Base-by-base conservation (phyloP, 2,329 filamentous ascomycete species). In the Paecilomyces dactylethromorphus region DNA sequence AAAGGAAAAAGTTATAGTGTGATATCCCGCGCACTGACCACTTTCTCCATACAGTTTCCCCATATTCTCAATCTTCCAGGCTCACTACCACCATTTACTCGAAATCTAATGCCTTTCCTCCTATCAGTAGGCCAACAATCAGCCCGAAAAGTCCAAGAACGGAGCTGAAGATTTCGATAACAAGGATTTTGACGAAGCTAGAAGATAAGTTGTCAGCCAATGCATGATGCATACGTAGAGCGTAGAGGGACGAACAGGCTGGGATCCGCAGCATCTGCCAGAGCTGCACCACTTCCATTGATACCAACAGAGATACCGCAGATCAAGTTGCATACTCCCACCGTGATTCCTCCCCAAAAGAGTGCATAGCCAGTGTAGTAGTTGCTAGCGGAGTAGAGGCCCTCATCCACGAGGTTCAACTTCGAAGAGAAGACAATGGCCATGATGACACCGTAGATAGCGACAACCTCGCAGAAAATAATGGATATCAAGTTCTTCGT, bases 361-460 rank as follows among this genome's bases (percentile, higher is more conserved):
- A 99, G 79, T 33, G 94, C 92, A 73, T 87, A 99, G 65, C 94
- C 94, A 24, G 92, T 97, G 75, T 96, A 99, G 80, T 93, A 94
- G 70, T 91, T 91, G 73, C 85, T 86, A 56, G 84, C 86, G 12
- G 88, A 88, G 78, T 88, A 89, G 31, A 92, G 76, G 18, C 83
- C 82, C 45, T 87, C 84, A 58, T 83, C 82, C 51, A 94, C 83
- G 58, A 82, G 75, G 67, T 84, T 83, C 68, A 99, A 79, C 78
- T 97, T 96, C 62, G 92, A 84, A 52, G 92, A 95, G 81, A 97
- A 97, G 70, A 99, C 90, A 74, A 99, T 99, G 69, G 92, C 89
- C 92, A 99, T 99, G 79, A 99, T 99, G 78, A 99, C 93, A 69
- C 95, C 95, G 83, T 99, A 99, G 77, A 99, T 99, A 77, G 94